Evolutionary conservation across 2,329 filamentous ascomycete genomes (phyloP).

Genomic region (Stagonosporopsis vannaccii): DNA sequence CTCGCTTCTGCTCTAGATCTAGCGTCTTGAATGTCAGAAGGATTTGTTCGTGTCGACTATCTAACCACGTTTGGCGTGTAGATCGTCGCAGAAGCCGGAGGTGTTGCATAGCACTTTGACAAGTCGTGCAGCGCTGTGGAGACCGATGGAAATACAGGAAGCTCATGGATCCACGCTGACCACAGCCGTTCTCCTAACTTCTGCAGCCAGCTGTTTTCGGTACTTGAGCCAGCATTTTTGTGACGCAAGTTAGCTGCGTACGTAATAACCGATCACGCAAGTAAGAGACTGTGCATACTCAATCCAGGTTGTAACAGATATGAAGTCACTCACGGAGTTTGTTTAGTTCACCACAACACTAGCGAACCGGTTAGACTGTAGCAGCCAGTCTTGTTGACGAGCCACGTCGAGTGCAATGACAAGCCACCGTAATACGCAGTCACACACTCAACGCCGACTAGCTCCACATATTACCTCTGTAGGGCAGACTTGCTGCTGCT

Average conservation of each 20-base stretch:
- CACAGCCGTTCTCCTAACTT: too few species aligned
- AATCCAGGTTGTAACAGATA: neutral
- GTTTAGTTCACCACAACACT: neutral
- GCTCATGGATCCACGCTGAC: too few species aligned
- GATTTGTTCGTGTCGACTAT: too few species aligned
- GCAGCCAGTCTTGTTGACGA: neutral
- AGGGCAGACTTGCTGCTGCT: neutral
- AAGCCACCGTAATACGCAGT: slow-evolving; percentile 1
- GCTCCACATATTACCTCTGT: neutral
- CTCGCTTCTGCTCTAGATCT: neutral
- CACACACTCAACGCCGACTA: neutral
- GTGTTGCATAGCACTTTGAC: too few species aligned
- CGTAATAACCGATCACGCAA: too few species aligned
- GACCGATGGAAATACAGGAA: too few species aligned
- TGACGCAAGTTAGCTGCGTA: too few species aligned
- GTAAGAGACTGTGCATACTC: neutral
- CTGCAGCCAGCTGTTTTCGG: too few species aligned
- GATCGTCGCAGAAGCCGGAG: too few species aligned
- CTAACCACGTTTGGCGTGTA: too few species aligned
- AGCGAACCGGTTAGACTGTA: neutral
- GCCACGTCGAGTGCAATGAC: neutral
- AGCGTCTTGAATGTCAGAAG: neutral
- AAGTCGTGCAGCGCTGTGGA: too few species aligned
- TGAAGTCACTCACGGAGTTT: neutral
- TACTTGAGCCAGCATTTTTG: too few species aligned